Base-by-base conservation (phyloP, 306 rosid genomes). In the Dryas octopetala region DNA sequence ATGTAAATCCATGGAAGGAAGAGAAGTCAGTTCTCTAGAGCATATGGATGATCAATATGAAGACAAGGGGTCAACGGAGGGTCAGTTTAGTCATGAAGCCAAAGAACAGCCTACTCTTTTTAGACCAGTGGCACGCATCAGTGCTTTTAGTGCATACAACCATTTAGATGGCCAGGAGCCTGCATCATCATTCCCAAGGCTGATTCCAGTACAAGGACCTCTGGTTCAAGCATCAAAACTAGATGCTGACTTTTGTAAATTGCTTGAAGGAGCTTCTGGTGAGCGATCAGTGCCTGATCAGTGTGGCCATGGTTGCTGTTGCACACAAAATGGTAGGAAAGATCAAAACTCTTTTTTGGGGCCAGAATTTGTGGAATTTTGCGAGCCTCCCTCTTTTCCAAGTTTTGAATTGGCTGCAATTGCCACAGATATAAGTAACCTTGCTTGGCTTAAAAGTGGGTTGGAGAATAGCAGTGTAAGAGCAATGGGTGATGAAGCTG, bases 371-470 rank as follows among this genome's bases (percentile, higher is more conserved):
- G 70, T 86, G 40, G 99, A 95, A 48, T 92, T 75, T 77, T 78
- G 91, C 5, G 99, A 95, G 66, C 89, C 96, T 40, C 85, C 84
- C 23, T 85, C 89, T 26, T 90, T 92, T 67, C 89, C 93, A 11
- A 95, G 88, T 83, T 90, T 87, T 74, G 99, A 95, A 86, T 75
- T 90, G 81, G 97, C 97, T 78, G 93, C 97, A 74, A 90, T 95
- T 70, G 97, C 97, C 75, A 84, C 97, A 4, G 99, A 95, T 69
- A 83, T 92, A 70, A 92, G 96, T 62, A 92, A 89, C 79, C 91
- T 92, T 72, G 97, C 97, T 83, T 95, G 99, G 99, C 89, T 92
- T 68, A 95, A 88, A 78, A 90, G 98, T 85, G 98, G 97, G 74
- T 84, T 95, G 85, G 97, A 91, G 91, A 90, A 81, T 80, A 86